Evolutionary conservation across 2,329 filamentous ascomycete species (phyloP), one percentile per base, ranked within the genome.

Genomic region (Nectriaceae sp.): DNA sequence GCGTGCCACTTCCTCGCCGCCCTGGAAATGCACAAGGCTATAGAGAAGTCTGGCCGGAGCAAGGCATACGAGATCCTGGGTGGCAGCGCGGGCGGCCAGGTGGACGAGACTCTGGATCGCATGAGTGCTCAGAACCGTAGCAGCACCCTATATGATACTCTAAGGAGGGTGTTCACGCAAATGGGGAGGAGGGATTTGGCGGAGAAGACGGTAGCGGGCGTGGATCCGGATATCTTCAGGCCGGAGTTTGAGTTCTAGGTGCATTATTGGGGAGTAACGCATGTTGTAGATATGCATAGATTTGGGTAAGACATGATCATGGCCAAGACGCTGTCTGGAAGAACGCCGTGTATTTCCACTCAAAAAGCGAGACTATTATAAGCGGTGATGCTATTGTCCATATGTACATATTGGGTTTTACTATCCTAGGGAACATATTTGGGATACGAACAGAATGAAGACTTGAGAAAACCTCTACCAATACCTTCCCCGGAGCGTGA

Each of bases 81-180:
- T 44, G 61, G 54, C 10, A 19, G 8, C 8, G 8, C 33, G 8
- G 59, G 62, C 6, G 21, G 21, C 29, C 61, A 68, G 36, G 66
- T 75, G 20, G 91, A 97, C 62, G 84, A 82, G 47, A 84, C 89
- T 57, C 77, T 97, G 18, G 89, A 96, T 65, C 81, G 88, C 52
- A 91, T 96, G 85, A 87, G 95, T 46, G 87, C 87, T 43, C 93
- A 97, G 76, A 99, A 99, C 72, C 86, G 95, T 67, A 96, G 90
- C 75, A 97, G 92, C 42, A 99, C 97, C 63, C 75, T 99, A 50
- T 96, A 96, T 70, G 95, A 99, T 69, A 99, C 95, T 11, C 75
- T 99, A 53, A 77, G 93, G 53, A 79, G 95, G 51, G 94, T 97
- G n/a, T 97, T 99, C 70, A 92, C 86, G 10, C 90, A 96, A 74